phyloP scores from a whole-genome alignment of 2,329 filamentous ascomycete species.

The Hymenoscyphus scutula region DNA sequence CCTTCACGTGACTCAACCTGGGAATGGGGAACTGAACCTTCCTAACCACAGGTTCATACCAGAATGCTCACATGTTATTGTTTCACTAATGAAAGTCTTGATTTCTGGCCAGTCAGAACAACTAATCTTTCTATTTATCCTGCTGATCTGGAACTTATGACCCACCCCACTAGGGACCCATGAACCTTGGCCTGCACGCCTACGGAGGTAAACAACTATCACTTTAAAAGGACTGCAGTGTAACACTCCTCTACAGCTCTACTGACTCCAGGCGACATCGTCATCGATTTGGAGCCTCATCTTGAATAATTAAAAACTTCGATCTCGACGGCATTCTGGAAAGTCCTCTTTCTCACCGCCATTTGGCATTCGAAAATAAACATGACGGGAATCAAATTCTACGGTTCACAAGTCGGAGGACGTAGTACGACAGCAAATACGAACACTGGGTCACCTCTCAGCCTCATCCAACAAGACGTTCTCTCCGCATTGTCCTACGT shows the following conservation, averaged over 20 bases:
- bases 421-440: constrained; percentile 57
- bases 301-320: not conserved
- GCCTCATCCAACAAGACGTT: constrained; percentile 41
- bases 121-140: not conserved
- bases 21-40: not conserved
- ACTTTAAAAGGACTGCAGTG: not conserved
- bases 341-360: not conserved
- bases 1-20: too few relatives aligned
- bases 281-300: not conserved
- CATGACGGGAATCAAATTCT: constrained; percentile 49
- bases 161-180: not conserved
- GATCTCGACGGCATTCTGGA: not conserved
- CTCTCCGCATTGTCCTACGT: constrained; percentile 36
- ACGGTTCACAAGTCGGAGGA: constrained; percentile 58
- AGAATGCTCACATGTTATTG: not conserved
- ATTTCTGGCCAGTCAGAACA: not conserved
- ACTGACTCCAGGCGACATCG: not conserved
- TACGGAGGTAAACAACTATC: not conserved
- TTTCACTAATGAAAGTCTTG: not conserved
- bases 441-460: constrained; percentile 49
- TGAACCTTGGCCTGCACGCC: not conserved
- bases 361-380: constrained; percentile 1
- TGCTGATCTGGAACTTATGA: not conserved
- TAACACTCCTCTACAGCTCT: not conserved
- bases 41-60: not conserved